Conservation (phyloP, 2,329 filamentous ascomycete species). For the Fusarium citri region DNA sequence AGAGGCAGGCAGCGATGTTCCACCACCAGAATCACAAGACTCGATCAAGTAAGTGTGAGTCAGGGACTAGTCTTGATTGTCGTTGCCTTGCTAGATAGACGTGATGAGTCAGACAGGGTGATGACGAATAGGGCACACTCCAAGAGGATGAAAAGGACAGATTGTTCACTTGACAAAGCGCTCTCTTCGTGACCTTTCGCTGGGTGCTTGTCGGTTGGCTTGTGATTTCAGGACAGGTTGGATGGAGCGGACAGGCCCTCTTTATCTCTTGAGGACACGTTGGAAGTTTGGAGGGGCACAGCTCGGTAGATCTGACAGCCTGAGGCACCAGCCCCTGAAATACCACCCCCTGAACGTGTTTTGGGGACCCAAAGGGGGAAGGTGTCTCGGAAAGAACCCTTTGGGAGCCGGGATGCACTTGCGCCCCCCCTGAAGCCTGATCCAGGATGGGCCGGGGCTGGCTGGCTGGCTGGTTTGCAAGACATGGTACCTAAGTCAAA, state of each 20-base stretch:
- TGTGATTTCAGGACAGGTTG: conserved; percentile 29
- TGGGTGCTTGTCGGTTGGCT: conserved; percentile 32
- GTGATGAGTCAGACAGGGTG: conserved; percentile 41
- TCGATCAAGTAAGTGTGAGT: conserved; percentile 43
- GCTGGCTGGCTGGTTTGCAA: conserved; percentile 33
- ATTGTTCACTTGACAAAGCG: conserved; percentile 40
- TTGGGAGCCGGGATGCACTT: conserved; percentile 28
- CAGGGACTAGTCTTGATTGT: conserved; percentile 32
- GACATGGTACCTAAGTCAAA: conserved; percentile 6
- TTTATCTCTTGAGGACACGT: conserved; percentile 55
- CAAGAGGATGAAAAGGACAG: conserved; percentile 45
- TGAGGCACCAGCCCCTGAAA: conserved; percentile 47
- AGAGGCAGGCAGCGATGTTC: conserved; percentile 31
- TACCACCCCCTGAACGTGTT: conserved; percentile 30
- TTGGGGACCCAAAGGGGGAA: conserved; percentile 25
- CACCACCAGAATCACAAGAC: conserved; percentile 33
- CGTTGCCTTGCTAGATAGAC: conserved; percentile 23
- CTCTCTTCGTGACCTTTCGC: conserved; percentile 33
- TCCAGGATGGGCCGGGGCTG: conserved; percentile 23
- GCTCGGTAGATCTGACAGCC: conserved; percentile 36
- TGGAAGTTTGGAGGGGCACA: conserved; percentile 36
- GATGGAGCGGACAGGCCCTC: conserved; percentile 44
- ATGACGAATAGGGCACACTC: conserved; percentile 26
- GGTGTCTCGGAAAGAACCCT: conserved; percentile 25
- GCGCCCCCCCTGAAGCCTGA: conserved; percentile 3